Base-by-base conservation (phyloP, 2,329 filamentous ascomycete species). In the Neonectria magnoliae region DNA sequence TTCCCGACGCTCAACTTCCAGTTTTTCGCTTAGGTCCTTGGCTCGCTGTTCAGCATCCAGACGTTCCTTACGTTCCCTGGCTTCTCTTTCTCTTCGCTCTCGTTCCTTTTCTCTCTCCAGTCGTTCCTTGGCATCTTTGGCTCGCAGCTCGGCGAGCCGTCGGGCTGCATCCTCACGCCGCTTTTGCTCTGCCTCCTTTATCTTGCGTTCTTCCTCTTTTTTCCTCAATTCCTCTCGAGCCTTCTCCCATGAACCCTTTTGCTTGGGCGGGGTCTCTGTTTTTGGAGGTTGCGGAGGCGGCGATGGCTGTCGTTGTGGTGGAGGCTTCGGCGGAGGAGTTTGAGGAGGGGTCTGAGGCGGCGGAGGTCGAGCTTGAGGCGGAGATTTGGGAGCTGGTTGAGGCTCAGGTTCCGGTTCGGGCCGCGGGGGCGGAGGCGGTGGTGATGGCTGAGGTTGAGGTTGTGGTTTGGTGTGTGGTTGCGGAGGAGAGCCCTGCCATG, bases 201-300 rank as follows among this genome's bases (percentile, higher is more conserved):
- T 81, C 72, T 84, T 90, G 11, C 88, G 87, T 68, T 91, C 88
- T 68, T 90, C 89, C 69, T 91, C 89, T 60, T 85, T 84, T 62
- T 82, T 85, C 47, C 86, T 82, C 20, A 86, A 90, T 69, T 92
- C 90, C 73, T 92, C 90, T 58, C 90, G 83, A 4, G 89, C 90
- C 75, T 88, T 91, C 70, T 92, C 89, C 90, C 90, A 92, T 0
- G 87, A 82, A 9, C 82, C 81, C 72, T 84, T 85, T 1, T 81
- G 78, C 31, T 63, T 72, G 18, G 69, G 57, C 25, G 79, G 27
- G 27, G 47, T 70, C 51, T 79, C 79, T 9, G 68, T 31, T 29
- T 58, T 71, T 14, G 61, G 54, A 31, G 62, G 33, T 13, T 63
- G 52, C 7, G 64, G 51, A 16, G 54, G 41, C 4, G 65, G 57